Conservation (phyloP, 495 filamentous ascomycete species). For the Emericellopsis terricola region DNA sequence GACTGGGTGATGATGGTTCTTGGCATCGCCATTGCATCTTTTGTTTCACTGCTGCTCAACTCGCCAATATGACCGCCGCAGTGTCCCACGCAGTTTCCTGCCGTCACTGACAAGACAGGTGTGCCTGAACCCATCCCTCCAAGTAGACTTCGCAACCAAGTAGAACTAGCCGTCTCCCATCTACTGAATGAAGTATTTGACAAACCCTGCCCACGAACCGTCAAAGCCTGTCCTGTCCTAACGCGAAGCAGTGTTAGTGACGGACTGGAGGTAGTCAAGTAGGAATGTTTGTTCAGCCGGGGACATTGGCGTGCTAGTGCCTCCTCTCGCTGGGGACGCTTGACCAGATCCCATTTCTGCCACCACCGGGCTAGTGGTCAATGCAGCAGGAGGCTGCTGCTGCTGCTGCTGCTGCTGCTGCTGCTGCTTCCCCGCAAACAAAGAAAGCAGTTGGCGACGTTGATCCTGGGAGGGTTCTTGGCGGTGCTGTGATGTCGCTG, state of each 20-base stretch:
- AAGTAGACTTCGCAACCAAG: too few species aligned
- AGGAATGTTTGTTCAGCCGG: constrained; percentile 61
- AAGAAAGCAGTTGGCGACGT: constrained; percentile 41
- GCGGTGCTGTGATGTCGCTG: constrained; percentile 4
- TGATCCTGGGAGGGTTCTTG: constrained; percentile 35
- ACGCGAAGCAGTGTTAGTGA: constrained; percentile 11
- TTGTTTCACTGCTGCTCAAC: too few species aligned
- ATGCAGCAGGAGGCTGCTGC: constrained; percentile 4
- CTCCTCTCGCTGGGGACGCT: constrained; percentile 20
- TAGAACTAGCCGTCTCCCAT: too few species aligned
- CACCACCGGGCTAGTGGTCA: constrained; percentile 16
- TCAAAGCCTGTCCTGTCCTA: too few species aligned
- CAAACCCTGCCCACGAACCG: too few species aligned
- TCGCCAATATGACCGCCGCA: too few species aligned
- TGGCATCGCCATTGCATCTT: too few species aligned
- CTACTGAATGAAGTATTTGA: too few species aligned
- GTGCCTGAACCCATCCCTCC: too few species aligned
- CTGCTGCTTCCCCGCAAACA: constrained; percentile 47
- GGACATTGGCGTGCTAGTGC: constrained; percentile 36
- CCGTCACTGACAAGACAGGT: too few species aligned
- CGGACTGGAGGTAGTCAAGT: constrained; percentile 47
- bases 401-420: constrained; percentile 10
- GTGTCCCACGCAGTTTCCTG: too few species aligned
- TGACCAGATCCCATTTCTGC: constrained; percentile 9
- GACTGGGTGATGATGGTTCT: too few species aligned